Percentiles rank a stretch among this genome's conserved stretches.
Evolutionary conservation across 192 early-diverging fungal genomes (phyloP).

Genomic region (Coemansia sp.): DNA sequence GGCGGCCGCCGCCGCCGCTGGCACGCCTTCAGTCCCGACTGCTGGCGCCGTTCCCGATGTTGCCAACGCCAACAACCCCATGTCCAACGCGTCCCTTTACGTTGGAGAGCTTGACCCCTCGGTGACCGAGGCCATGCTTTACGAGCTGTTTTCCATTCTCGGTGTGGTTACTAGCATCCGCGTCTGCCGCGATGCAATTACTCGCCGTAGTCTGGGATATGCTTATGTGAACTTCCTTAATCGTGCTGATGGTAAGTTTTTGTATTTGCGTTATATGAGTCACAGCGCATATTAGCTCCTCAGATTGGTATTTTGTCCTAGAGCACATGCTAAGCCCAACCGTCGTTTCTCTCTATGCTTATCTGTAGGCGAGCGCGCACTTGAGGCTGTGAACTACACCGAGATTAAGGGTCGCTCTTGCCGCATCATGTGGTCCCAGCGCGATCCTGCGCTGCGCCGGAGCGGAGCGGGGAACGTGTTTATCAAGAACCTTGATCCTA

Average conservation of each 20-base stretch:
- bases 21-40: slow-evolving; percentile 1
- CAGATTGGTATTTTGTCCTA: neutral
- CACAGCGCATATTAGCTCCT: neutral
- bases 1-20: slow-evolving; percentile 6
- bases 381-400: slow-evolving; percentile 95
- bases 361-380: slow-evolving; percentile 71
- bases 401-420: slow-evolving; percentile 91
- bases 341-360: neutral
- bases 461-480: slow-evolving; percentile 95
- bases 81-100: slow-evolving; percentile 80
- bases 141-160: slow-evolving; percentile 94
- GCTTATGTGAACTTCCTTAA: slow-evolving; percentile 99
- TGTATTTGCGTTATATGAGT: neutral
- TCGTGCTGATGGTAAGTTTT: slow-evolving; percentile 63
- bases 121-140: slow-evolving; percentile 96
- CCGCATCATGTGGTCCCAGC: slow-evolving; percentile 99
- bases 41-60: slow-evolving; percentile 8
- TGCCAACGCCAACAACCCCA: slow-evolving; percentile 28
- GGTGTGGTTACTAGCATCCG: slow-evolving; percentile 96
- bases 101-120: slow-evolving; percentile 96
- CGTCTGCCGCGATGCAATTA: slow-evolving; percentile 97
- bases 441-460: slow-evolving; percentile 92
- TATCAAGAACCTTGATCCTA: slow-evolving; percentile 97
- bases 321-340: neutral
- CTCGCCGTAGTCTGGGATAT: slow-evolving; percentile 93